phyloP scores from a whole-genome alignment of 2,329 filamentous ascomycete genomes.

The Paracamarosporium sp. region DNA sequence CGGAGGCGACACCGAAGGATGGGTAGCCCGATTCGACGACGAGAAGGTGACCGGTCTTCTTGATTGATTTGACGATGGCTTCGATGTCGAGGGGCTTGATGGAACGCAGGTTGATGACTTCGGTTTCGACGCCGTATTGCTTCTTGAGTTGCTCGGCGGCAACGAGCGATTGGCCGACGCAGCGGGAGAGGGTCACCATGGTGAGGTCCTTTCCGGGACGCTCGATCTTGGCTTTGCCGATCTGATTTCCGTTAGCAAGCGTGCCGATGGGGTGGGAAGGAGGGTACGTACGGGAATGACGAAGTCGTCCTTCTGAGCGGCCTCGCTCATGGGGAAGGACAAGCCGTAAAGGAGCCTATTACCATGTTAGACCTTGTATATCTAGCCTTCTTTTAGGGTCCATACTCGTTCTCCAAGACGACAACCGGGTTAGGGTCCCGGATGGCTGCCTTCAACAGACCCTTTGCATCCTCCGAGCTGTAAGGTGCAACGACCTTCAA shows the following conservation, averaged over 20 bases:
- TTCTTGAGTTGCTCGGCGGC: slow-evolving; percentile 92
- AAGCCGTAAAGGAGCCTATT: slow-evolving; percentile 84
- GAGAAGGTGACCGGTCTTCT: slow-evolving; percentile 95
- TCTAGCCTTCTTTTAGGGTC: background rate
- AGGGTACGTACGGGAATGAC: slow-evolving; percentile 71
- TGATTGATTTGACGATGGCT: slow-evolving; percentile 93
- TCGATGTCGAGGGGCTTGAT: slow-evolving; percentile 97
- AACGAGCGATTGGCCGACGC: slow-evolving; percentile 87
- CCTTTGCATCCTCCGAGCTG: slow-evolving; percentile 98
- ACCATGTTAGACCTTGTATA: slow-evolving; percentile 17
- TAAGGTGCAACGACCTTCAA: slow-evolving; percentile 96
- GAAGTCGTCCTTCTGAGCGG: slow-evolving; percentile 94
- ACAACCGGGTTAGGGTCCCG: slow-evolving; percentile 97
- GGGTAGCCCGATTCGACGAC: slow-evolving; percentile 96
- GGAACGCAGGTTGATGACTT: slow-evolving; percentile 98
- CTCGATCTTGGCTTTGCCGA: slow-evolving; percentile 99
- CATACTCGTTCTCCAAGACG: slow-evolving; percentile 62
- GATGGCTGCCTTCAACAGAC: slow-evolving; percentile 95
- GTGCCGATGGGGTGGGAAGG: background rate
- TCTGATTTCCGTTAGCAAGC: slow-evolving; percentile 49
- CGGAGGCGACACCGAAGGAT: slow-evolving; percentile 88
- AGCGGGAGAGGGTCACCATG: slow-evolving; percentile 92
- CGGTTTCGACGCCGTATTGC: slow-evolving; percentile 93
- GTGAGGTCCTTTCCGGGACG: slow-evolving; percentile 94
- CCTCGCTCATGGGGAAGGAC: slow-evolving; percentile 95